These are phyloP conservation scores for Blepharisma stoltei DNA, from an alignment of 73 alveolate species.

Conservation along the genomic window DNA sequence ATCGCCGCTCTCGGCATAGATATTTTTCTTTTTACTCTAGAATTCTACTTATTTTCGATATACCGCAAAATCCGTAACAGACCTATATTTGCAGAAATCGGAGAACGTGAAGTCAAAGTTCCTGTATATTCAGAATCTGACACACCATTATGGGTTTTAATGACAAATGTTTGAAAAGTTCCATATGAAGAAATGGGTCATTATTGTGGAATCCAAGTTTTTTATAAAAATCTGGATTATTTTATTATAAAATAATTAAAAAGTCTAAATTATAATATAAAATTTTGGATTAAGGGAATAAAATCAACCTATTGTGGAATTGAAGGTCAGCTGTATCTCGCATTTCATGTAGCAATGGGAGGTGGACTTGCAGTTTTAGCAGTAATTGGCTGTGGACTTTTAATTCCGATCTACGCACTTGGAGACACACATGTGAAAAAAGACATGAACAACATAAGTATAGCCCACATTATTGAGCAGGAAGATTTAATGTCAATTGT, in stretches of 20 bases:
- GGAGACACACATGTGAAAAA: not conserved
- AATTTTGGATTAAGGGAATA: too few species aligned
- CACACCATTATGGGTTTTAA: not conserved
- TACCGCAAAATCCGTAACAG: conserved; percentile 4
- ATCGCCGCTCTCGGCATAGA: not conserved
- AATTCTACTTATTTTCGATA: conserved; percentile 15
- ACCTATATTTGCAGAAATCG: not conserved
- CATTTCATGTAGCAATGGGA: not conserved
- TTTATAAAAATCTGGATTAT: too few species aligned
- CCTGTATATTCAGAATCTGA: conserved; percentile 26
- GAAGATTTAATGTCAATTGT: conserved; percentile 10
- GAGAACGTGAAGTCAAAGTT: not conserved
- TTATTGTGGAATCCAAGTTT: too few species aligned
- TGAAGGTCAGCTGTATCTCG: conserved; percentile 19
- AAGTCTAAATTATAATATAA: too few species aligned
- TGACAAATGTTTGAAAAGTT: conserved; percentile 12
- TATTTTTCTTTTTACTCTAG: conserved; percentile 11
- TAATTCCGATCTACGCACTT: not conserved
- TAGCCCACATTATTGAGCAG: conserved; percentile 13
- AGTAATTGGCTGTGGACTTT: not conserved
- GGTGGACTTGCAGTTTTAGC: not conserved
- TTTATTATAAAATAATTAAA: too few species aligned
- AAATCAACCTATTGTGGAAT: not conserved
- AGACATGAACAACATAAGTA: conserved; percentile 6
- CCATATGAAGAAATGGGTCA: conserved; percentile 24